Conservation (phyloP, 768 basidiomycete species). For the Steccherinum ochraceum region DNA sequence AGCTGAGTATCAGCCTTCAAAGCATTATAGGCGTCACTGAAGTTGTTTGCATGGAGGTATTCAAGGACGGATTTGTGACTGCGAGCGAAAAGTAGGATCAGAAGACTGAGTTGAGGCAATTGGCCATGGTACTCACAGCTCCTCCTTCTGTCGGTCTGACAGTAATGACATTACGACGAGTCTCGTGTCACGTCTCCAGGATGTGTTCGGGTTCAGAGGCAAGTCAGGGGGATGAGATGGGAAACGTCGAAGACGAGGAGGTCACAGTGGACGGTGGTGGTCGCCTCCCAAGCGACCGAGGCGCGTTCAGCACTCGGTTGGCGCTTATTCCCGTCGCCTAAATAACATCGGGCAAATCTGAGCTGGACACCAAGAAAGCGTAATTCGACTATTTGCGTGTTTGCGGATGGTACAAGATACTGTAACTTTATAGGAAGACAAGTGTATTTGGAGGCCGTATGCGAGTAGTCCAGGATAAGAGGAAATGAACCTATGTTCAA, state of each 20-base stretch:
- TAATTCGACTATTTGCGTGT: too few species aligned
- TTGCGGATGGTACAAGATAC: too few species aligned
- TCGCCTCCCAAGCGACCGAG: too few species aligned
- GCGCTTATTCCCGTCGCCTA: too few species aligned
- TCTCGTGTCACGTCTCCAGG: too few species aligned
- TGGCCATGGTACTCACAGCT: constrained; percentile 32
- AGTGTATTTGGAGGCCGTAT: too few species aligned
- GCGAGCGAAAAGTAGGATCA: constrained; percentile 7
- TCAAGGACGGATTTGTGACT: constrained; percentile 81
- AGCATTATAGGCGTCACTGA: constrained; percentile 54
- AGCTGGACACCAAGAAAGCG: too few species aligned
- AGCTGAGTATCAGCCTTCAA: constrained; percentile 47
- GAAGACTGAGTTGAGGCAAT: constrained; percentile 9
- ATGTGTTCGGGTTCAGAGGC: not conserved
- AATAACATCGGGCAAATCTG: too few species aligned
- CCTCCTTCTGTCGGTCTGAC: constrained; percentile 41
- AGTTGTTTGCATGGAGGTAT: constrained; percentile 65
- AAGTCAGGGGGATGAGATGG: not conserved
- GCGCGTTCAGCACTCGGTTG: too few species aligned
- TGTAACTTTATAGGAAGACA: too few species aligned
- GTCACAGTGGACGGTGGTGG: not conserved
- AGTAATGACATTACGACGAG: constrained; percentile 35
- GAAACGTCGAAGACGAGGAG: not conserved
- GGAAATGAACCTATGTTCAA: too few species aligned
- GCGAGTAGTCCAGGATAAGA: too few species aligned